Evolutionary conservation across 768 basidiomycete genomes (phyloP).

Genomic region (Roridomyces roridus): DNA sequence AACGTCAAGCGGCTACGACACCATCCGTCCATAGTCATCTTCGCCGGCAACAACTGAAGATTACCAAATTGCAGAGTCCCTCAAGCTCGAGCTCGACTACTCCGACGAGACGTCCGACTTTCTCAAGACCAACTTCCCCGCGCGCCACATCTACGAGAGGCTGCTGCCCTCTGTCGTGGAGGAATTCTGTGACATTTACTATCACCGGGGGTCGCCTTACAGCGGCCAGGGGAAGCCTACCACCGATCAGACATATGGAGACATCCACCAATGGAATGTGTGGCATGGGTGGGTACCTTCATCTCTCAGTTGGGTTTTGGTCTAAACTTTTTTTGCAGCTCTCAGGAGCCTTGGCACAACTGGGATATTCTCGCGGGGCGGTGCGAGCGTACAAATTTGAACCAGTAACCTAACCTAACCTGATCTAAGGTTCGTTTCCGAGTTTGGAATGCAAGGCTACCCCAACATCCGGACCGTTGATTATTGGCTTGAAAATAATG

Average conservation of each 20-base stretch:
- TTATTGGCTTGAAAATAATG: conserved; percentile 83
- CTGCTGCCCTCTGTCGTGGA: conserved; percentile 78
- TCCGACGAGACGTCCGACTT: conserved; percentile 84
- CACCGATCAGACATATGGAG: conserved; percentile 79
- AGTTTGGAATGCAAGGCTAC: conserved; percentile 86
- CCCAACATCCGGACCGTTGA: conserved; percentile 91
- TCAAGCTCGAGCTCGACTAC: conserved; percentile 83
- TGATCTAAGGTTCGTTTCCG: no score
- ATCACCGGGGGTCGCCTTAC: conserved; percentile 90
- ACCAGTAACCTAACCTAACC: not conserved
- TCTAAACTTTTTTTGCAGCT: conserved; percentile 19
- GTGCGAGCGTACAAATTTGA: no score
- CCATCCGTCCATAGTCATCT: conserved; percentile 91
- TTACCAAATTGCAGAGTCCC: conserved; percentile 86
- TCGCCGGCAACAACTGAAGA: no score
- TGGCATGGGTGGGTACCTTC: conserved; percentile 71
- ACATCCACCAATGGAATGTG: conserved; percentile 96
- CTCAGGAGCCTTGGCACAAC: conserved; percentile 92
- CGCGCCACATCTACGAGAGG: conserved; percentile 89
- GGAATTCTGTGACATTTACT: conserved; percentile 68
- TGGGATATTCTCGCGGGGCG: conserved; percentile 82
- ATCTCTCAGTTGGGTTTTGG: no score
- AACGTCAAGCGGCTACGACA: conserved; percentile 83
- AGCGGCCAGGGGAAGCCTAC: conserved; percentile 78
- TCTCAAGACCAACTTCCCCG: conserved; percentile 86